Evolutionary conservation across 2,329 filamentous ascomycete species (phyloP), one percentile per base, ranked within the genome.

Genomic region (Claviceps pazoutovae): DNA sequence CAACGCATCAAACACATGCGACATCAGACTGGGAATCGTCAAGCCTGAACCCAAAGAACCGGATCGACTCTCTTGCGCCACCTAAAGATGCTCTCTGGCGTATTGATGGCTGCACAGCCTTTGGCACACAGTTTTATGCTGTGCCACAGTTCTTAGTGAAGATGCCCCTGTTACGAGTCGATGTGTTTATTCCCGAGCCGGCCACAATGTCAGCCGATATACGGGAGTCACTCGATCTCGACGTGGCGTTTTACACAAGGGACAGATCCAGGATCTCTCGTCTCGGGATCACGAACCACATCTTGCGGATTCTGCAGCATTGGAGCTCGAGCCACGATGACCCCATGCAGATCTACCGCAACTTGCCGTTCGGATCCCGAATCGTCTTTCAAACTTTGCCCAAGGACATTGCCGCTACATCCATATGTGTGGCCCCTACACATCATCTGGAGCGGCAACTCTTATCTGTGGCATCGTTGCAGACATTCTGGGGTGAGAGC

Each of bases 21-120:
- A 34, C 30, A 11, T 11, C 30, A 30, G 37, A 57, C 14, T 82
- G 78, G 78, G 60, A 64, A 13, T 54, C 61, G 3, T 81, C 78
- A 5, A 63, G 68, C 42, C 66, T 81, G 43, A 82, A 82, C 55
- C 79, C 78, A 7, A 79, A 78, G 61, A 82, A 80, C 58, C 71
- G 78, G 53, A 75, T 82, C 59, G 71, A 81, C 60, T 79, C 75
- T 55, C 71, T 82, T 16, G 70, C 68, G 2, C 62, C 67, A 7
- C 69, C 71, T 2, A 48, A 57, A 14, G 57, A 64, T 0, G 71
- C 76, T 2, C 62, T 76, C 7, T 83, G 79, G 78, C 71, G 75
- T 37, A 73, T 83, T 47, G 78, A 82, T 56, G 78, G 79, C 48
- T 77, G 73, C 57, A 74, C 75, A 21, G 74, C 71, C 17, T 68